Evolutionary conservation across 257 asterid species (phyloP).

Genomic region (Przewalskia tangutica): DNA sequence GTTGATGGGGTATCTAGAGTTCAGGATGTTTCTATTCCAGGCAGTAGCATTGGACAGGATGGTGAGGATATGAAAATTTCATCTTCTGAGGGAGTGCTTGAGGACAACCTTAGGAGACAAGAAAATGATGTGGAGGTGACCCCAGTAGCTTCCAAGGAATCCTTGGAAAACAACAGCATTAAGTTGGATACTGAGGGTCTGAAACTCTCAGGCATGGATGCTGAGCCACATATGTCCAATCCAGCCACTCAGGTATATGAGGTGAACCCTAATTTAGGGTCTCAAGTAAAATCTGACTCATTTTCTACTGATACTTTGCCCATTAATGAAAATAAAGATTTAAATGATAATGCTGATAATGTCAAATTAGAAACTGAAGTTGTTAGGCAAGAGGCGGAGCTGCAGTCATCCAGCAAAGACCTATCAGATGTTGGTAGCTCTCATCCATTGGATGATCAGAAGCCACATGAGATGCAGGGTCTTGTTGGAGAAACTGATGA

Average conservation of each 20-base stretch:
- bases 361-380: conserved; percentile 30
- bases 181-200: conserved; percentile 12
- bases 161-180: background rate
- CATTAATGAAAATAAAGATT: conserved; percentile 19
- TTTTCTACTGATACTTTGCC: conserved; percentile 26
- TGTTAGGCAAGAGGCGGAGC: conserved; percentile 23
- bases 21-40: background rate
- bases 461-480: conserved; percentile 17
- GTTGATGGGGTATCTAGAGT: conserved; percentile 1
- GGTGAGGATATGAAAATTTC: background rate
- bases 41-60: background rate
- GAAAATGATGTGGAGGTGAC: too few relatives aligned
- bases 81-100: background rate
- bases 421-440: conserved; percentile 18
- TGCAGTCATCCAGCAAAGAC: conserved; percentile 17
- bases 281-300: conserved; percentile 32
- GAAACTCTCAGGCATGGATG: conserved; percentile 21
- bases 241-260: conserved; percentile 31
- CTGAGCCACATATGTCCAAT: conserved; percentile 14
- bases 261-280: conserved; percentile 32
- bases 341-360: conserved; percentile 31
- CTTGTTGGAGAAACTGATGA: conserved; percentile 26
- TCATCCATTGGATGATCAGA: conserved; percentile 17
- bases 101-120: background rate
- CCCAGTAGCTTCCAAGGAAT: background rate